These are phyloP conservation scores for Emericellopsis cladophorae DNA, from an alignment of 2,329 filamentous ascomycete species.

Conservation along the genomic window DNA sequence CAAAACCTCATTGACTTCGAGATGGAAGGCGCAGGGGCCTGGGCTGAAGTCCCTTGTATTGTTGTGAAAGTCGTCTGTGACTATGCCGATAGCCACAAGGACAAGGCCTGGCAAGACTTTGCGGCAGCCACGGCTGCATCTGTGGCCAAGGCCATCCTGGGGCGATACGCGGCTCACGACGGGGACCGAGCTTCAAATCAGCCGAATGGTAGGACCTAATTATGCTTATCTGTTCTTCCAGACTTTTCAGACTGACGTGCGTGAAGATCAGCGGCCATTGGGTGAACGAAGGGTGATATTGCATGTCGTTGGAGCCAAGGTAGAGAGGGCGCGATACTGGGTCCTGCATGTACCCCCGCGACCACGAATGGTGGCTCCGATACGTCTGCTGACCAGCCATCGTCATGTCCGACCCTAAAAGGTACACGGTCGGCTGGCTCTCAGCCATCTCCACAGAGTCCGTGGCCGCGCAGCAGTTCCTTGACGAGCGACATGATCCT, in stretches of 20 bases:
- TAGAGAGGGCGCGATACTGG: no score
- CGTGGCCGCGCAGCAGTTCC: conserved; percentile 21
- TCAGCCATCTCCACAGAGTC: conserved; percentile 24
- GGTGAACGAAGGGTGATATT: not conserved
- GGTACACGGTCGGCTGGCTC: conserved; percentile 30
- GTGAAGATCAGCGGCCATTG: not conserved
- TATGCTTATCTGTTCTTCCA: no score
- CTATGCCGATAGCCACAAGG: conserved; percentile 11
- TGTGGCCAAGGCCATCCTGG: conserved; percentile 6
- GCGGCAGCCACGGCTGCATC: conserved; percentile 23
- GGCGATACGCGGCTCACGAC: not conserved
- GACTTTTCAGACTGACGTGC: not conserved
- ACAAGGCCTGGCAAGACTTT: conserved; percentile 21
- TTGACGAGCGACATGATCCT: conserved; percentile 17
- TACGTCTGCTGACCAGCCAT: no score
- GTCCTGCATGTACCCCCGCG: no score
- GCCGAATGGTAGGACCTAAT: no score
- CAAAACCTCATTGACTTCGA: conserved; percentile 14
- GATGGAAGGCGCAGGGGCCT: conserved; percentile 19
- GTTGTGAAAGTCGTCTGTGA: conserved; percentile 25
- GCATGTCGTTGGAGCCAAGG: no score
- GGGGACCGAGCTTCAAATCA: no score
- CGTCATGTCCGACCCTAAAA: not conserved
- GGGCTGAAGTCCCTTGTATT: conserved; percentile 19
- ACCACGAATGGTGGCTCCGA: no score